Base-by-base conservation (phyloP, 1,284 basidiomycete genomes). In the Ceratobasidium sp. region DNA sequence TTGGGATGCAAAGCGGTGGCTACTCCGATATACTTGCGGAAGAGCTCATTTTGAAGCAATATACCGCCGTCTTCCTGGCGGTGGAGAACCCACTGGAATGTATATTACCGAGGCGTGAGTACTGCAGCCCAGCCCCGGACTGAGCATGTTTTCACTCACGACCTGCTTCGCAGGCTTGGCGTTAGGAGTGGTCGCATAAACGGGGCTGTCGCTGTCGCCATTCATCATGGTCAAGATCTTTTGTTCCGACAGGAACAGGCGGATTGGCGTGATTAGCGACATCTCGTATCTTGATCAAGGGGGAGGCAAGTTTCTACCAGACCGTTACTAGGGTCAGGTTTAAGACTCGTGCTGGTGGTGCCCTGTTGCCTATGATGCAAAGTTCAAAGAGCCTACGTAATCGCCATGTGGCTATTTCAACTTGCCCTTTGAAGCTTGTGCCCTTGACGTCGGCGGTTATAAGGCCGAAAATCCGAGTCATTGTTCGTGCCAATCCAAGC, bases 11-110 rank as follows among this genome's bases (percentile, higher is more conserved):
- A 23, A 21, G 16, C 18, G 7, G 54, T 40, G 21, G 54, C 54
- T n/a, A 58, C 33, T 58, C 54, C 54, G 8, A 58, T 58, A 16
- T 38, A 58, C 25, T 58, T 58, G n/a, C 21, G 18, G 36, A 58
- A 58, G 14, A 58, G 54, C n/a, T 58, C 8, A 33, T 58, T 58
- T 28, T 58, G 54, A 3, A 58, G 36, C 4, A 38, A 18, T 11
- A 38, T 6, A 18, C 33, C 36, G 36, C 36, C 36, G 33, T 58
- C 54, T 18, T 36, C 23, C 21, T 58, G 54, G 9, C n/a, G 30
- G 21, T 58, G 54, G 36, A 58, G 33, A 9, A n/a, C 16, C 54
- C 54, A 58, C 54, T 58, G 18, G 9, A 9, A 40, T 11, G 16
- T 56, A 16, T 36, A 21, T n/a, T 58, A 9, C 6, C 7, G 8